Base-by-base conservation (phyloP, 2,329 filamentous ascomycete species). In the Stachybotrys echinatus region DNA sequence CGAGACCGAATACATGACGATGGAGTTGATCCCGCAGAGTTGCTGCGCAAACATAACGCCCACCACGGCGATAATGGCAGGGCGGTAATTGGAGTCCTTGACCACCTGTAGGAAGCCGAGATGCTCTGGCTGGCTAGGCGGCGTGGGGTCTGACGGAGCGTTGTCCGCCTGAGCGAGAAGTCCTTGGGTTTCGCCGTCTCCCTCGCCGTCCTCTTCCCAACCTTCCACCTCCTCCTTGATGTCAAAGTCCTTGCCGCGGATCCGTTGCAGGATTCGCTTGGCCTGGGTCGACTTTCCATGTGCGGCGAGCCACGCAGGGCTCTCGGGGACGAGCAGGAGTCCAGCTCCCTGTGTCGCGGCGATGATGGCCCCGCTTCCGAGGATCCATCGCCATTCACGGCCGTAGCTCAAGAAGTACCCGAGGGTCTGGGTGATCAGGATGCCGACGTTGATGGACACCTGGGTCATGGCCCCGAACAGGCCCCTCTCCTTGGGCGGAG, bases 1-100 rank as follows among this genome's bases (percentile, higher is more conserved):
- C 1, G 89, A 91, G 6, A 97, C 94, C 2, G 92, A 95, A 69
- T 99, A 99, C 92, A 99, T 96, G 70, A 97, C 88, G 63, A 97
- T 92, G 51, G 88, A 92, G 78, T 99, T 97, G 72, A 97, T 92
- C 44, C 90, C 92, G 51, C 88, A 92, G 37, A 96, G 77, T 66
- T 99, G 94, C 66, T 97, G 94, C 1, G 89, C 87, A 51, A 92
- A 78, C 92, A 97, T 96, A 58, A 95, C 85, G 1, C 89, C 91
- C 12, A 95, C 80, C 4, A 95, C 89, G 5, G 92, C 90, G 52
- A 94, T 77, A 48, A 95, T 85, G 48, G 87, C 87, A 0, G 83
- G 85, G 3, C 85, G 80, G 60, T 88, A 88, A 8, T 81, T 72
- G 0, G 84, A 77, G 58, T 92, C 81, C 21, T 72, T 76, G 38